phyloP scores from a whole-genome alignment of 176 grass and related monocot species.

The Musa beccarii region DNA sequence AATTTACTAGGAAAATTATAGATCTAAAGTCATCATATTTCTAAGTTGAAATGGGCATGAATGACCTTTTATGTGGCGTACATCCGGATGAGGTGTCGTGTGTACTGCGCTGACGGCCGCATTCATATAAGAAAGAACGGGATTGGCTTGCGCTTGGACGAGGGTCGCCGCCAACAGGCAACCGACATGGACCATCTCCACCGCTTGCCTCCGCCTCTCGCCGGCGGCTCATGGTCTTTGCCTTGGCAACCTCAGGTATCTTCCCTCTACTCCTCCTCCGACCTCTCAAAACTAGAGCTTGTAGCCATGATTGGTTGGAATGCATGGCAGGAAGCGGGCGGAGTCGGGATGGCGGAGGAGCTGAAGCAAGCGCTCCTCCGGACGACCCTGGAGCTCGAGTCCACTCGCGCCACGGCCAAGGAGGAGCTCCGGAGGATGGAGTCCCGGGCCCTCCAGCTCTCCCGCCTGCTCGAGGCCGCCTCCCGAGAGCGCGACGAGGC shows the following conservation, averaged over 20 bases:
- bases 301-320: neutral
- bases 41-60: too few species aligned
- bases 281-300: neutral
- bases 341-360: constrained; percentile 15
- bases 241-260: neutral
- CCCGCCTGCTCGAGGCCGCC: constrained; percentile 46
- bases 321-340: neutral
- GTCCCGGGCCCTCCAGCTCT: constrained; percentile 47
- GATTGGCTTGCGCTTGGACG: too few species aligned
- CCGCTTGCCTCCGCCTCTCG: neutral
- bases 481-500: constrained; percentile 82
- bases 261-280: neutral
- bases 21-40: too few species aligned
- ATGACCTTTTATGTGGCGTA: too few species aligned
- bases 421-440: constrained; percentile 63
- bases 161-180: too few species aligned
- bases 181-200: neutral
- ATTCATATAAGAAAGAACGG: neutral
- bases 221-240: neutral
- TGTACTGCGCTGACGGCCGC: neutral
- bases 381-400: constrained; percentile 51
- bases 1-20: too few species aligned
- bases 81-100: too few species aligned
- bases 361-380: constrained; percentile 57
- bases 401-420: constrained; percentile 41